Conservation (phyloP, 352 stramenopile species). For the Pythium myriotylum region DNA sequence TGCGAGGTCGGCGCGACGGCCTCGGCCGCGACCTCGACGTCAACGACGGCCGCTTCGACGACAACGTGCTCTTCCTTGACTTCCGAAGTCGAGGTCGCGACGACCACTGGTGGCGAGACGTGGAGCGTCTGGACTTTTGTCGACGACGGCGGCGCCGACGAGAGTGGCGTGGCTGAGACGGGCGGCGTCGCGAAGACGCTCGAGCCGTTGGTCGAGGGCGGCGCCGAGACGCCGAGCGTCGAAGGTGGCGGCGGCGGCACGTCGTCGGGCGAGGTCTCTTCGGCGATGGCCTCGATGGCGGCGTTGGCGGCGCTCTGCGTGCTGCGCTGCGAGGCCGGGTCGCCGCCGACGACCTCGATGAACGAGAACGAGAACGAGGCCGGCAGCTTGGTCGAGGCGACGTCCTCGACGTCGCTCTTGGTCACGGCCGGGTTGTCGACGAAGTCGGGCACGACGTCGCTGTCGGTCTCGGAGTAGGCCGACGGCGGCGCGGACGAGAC, state of each 20-base stretch:
- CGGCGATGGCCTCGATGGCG: constrained; percentile 21
- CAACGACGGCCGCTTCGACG: no score
- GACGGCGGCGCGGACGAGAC: not conserved
- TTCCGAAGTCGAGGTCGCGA: not conserved
- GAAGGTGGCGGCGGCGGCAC: not conserved
- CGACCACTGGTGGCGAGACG: not conserved
- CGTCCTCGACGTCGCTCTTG: constrained; percentile 15
- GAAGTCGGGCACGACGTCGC: constrained; percentile 57
- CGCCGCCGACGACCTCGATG: constrained; percentile 51
- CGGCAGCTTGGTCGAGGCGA: constrained; percentile 24
- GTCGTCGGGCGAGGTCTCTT: constrained; percentile 4
- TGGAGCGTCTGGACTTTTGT: no score
- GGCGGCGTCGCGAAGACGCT: no score
- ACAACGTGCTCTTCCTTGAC: not conserved
- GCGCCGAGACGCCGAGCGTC: no score
- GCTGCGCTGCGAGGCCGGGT: constrained; percentile 12
- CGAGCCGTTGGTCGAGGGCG: no score
- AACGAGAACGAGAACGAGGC: constrained; percentile 74
- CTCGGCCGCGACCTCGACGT: not conserved
- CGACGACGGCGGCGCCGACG: no score
- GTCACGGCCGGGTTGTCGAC: constrained; percentile 32
- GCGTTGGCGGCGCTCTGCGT: constrained; percentile 11
- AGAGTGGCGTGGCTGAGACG: no score
- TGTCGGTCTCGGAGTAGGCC: constrained; percentile 36
- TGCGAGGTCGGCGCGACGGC: no score